phyloP scores from a whole-genome alignment of 192 early-diverging fungal species.

The Coemansia sp. region DNA sequence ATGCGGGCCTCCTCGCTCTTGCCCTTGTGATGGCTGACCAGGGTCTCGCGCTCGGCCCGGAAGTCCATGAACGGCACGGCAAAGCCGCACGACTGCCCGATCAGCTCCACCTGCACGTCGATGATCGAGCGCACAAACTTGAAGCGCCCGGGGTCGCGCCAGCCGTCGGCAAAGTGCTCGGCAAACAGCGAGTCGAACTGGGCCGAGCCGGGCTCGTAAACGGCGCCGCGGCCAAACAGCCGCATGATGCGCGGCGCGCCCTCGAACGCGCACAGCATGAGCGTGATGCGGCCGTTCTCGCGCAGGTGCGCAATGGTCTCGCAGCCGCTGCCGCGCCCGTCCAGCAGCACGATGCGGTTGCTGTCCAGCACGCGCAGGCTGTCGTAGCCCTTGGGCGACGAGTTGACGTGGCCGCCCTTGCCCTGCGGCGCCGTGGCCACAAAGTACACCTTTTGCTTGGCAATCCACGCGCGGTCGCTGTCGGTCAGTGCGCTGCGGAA shows the following conservation, averaged over 20 bases:
- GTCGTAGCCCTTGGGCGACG: constrained; percentile 61
- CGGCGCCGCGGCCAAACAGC: constrained; percentile 54
- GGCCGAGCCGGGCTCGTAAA: constrained; percentile 43
- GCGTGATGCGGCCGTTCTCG: constrained; percentile 60
- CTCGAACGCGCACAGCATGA: constrained; percentile 66
- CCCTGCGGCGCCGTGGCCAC: constrained; percentile 56
- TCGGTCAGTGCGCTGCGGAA: constrained; percentile 49
- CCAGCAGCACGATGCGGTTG: constrained; percentile 32
- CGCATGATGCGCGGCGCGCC: constrained; percentile 62
- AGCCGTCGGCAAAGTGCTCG: constrained; percentile 42
- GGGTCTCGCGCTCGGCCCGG: constrained; percentile 47
- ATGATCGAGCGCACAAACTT: constrained; percentile 57
- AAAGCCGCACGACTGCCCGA: constrained; percentile 60
- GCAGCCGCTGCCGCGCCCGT: constrained; percentile 46
- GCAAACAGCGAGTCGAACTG: constrained; percentile 50
- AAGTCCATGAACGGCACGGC: constrained; percentile 59
- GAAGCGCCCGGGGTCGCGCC: constrained; percentile 27
- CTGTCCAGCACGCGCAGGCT: constrained; percentile 48
- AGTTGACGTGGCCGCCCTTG: constrained; percentile 53
- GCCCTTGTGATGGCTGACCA: constrained; percentile 43
- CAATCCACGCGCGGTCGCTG: constrained; percentile 52
- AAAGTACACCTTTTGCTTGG: constrained; percentile 58
- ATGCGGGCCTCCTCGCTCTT: constrained; percentile 28
- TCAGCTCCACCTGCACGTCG: constrained; percentile 50
- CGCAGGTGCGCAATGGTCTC: constrained; percentile 63